Base-by-base conservation (phyloP, 1,284 basidiomycete genomes). In the Tilletiaria anomala region DNA sequence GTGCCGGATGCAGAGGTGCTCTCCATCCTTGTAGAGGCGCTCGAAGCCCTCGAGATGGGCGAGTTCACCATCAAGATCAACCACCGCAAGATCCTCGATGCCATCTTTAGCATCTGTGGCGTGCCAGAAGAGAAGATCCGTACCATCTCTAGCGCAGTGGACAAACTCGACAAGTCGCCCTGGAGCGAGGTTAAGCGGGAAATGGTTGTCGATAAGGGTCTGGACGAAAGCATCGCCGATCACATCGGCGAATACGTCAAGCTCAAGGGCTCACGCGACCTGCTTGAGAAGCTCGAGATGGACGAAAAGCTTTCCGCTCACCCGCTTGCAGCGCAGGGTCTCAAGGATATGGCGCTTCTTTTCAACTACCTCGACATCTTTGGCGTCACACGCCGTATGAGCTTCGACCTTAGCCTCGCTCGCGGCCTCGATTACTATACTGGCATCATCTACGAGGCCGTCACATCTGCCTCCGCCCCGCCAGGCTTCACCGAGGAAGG, bases 341-440 rank as follows among this genome's bases (percentile, higher is more conserved):
- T 96, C 29, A 73, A 75, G n/a, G 91, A 99, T 58, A 96, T 96
- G 87, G 75, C 71, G 34, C 68, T 84, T 31, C 72, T 96, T 35
- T 93, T 96, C 70, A 77, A 73, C 18, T 83, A 88, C 54, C 76
- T 97, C 12, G 74, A 78, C 32, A 78, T 84, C 1, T 94, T 86
- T 69, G 76, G 77, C 29, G 77, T 89, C 19, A 60, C 81, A n/a
- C 76, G 82, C 64, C 47, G 50, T 19, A 60, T 96, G 62, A 89
- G 85, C 6, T 96, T 99, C 66, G 91, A 97, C 70, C 77, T 97
- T 56, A 91, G 86, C 6, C 77, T 97, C 17, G 93, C 93, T 6
- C 80, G 93, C 24, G 91, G 91, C 18, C 76, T 97, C 26, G 93
- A 97, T 69, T 97, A 97, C 71, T 96, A 99, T 71, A 97, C 91